Evolutionary conservation across 2,329 filamentous ascomycete species (phyloP).

Genomic region (Claviceps digitariae): DNA sequence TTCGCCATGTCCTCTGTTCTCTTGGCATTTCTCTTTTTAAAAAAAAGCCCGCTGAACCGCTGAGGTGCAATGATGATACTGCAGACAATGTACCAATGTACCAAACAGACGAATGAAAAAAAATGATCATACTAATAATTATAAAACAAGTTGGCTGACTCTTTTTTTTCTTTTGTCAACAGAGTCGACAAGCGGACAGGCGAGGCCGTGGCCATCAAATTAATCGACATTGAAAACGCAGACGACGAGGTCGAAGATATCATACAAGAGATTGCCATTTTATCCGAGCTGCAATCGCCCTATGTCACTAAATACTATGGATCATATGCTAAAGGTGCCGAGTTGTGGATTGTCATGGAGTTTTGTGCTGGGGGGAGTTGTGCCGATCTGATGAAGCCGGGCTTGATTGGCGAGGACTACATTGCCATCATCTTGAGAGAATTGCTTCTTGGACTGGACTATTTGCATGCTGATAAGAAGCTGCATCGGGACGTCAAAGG

Average conservation of each 20-base stretch:
- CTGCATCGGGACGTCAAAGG: constrained; percentile 94
- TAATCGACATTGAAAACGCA: constrained; percentile 97
- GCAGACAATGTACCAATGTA: neutral
- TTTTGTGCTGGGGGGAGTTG: constrained; percentile 96
- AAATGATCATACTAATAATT: too few relatives aligned
- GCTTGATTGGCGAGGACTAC: constrained; percentile 82
- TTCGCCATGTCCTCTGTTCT: constrained; percentile 21
- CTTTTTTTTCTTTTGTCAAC: neutral
- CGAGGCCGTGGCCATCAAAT: constrained; percentile 90
- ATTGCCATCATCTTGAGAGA: constrained; percentile 93
- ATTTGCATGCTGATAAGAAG: constrained; percentile 91
- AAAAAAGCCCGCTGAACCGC: too few relatives aligned
- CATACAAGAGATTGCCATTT: constrained; percentile 94
- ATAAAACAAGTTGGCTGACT: constrained; percentile 1
- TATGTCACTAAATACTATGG: constrained; percentile 98
- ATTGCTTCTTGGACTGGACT: constrained; percentile 78
- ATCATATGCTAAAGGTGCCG: constrained; percentile 87
- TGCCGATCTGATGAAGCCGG: constrained; percentile 89
- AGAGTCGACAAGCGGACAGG: constrained; percentile 89
- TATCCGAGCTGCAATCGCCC: constrained; percentile 88
- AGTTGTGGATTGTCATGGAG: constrained; percentile 99
- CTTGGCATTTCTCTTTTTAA: neutral
- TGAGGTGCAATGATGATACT: neutral
- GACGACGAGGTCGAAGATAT: constrained; percentile 99
- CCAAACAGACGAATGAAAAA: too few relatives aligned